Base-by-base conservation (phyloP, 345 rosid species). In the Linum lewisii region DNA sequence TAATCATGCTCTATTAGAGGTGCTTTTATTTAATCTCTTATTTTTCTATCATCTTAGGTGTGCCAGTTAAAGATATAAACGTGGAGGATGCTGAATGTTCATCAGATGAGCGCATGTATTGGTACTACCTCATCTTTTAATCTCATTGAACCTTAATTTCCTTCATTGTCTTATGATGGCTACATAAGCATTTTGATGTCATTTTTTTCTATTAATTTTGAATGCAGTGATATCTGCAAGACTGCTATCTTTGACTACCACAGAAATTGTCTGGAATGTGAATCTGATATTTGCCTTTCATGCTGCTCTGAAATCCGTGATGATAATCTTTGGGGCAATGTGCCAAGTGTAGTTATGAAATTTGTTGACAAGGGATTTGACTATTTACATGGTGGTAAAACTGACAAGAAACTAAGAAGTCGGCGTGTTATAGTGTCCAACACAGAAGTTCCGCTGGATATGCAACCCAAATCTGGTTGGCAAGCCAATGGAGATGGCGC, bases 221-320 rank as follows among this genome's bases (percentile, higher is more conserved):
- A 15, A 38, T 38, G 45, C 82, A 81, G 85, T 72, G 79, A 81
- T 64, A 81, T 75, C 59, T 81, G 85, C 76, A 78, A 44, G 36
- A 81, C 85, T 14, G 77, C 84, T 38, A 79, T 79, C 53, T 75
- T 79, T 62, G 69, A 73, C 70, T 75, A 73, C 69, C 79, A 79
- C 32, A 59, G 84, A 66, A 79, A 75, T 73, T 79, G 84, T 64
- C 64, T 75, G 19, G 72, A 59, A 49, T 82, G 87, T 75, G 64
- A 72, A 22, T 82, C 75, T 69, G 84, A 82, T 73, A 74, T 82
- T 24, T 82, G 87, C 54, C 75, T 82, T 36, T 69, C 80, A 58
- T 82, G 87, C 32, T 82, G 82, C 63, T 38, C 51, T 38, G 87
- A 82, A 63, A 66, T 79, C 26, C 65, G 87, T 63, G 58, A 71